Base-by-base conservation (phyloP, 306 rosid species). In the Albizia julibrissin region DNA sequence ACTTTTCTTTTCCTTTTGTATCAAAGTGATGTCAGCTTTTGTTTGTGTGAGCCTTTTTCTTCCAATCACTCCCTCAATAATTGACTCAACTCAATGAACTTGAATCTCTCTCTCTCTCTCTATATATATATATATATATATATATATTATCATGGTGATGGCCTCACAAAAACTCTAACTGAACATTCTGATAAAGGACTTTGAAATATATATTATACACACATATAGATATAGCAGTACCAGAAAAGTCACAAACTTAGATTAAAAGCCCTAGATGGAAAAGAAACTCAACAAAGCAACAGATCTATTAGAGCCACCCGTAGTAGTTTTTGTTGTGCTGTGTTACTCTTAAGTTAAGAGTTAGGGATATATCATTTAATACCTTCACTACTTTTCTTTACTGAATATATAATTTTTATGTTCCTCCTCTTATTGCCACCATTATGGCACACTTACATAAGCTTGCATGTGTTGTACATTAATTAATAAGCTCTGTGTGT, bases 381-480 rank as follows among this genome's bases (percentile, higher is more conserved):
- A 34, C 7, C 39, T 34, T 34, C 8, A 37, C 40, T 37, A 37
- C 40, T 37, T 37, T 37, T 37, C 40, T 37, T 6, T 37, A 5
- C 40, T 37, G 40, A 37, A 37, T 19, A 2, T 19, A 54, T 54
- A 47, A 16, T 49, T 49, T 49, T 52, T 52, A 52, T 52, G 10
- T 52, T 52, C 24, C 56, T 49, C 8, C 59, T 19, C 22, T 8
- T 54, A 7, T 70, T 58, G 7, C 58, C 58, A 24, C 42, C 47
- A 66, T 80, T 71, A 21, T 83, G 78, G 34, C 12, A 65, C 42
- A 76, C 52, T 73, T 74, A 49, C 14, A 64, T 83, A 77, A 83
- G 84, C 68, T 75, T 76, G 80, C 70, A 84, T 71, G 77, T 29
- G 81, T 24, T 83, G 81, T 69, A 37, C 72, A 86, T 79, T 84